Conservation (phyloP, 495 filamentous ascomycete genomes). For the Penicillium canariense region DNA sequence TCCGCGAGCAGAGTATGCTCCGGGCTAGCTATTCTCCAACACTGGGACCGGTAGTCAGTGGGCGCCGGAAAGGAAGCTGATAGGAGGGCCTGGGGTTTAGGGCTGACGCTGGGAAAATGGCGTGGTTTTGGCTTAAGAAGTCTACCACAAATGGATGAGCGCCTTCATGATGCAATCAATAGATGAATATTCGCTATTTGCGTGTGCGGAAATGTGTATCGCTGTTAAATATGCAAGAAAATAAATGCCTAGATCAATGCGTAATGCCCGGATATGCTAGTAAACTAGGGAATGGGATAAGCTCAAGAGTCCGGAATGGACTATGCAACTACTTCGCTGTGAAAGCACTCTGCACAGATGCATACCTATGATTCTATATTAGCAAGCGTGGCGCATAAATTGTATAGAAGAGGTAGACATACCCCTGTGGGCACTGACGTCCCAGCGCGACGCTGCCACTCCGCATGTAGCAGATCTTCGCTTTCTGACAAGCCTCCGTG, state of each 20-base stretch:
- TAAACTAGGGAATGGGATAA: not conserved
- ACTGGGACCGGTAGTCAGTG: not conserved
- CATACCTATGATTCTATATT: slow-evolving; percentile 19
- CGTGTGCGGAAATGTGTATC: not conserved
- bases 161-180: too few species aligned
- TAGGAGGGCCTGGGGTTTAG: not conserved
- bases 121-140: too few species aligned
- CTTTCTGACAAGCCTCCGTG: slow-evolving; percentile 45
- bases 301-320: not conserved
- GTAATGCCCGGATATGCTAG: not conserved
- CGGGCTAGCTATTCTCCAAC: too few species aligned
- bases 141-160: too few species aligned
- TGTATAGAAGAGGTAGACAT: slow-evolving; percentile 16
- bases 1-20: not conserved
- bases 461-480: slow-evolving; percentile 62
- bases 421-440: slow-evolving; percentile 50
- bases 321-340: not conserved
- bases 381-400: not conserved
- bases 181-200: too few species aligned
- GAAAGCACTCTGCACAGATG: slow-evolving; percentile 35
- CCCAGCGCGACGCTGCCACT: slow-evolving; percentile 54
- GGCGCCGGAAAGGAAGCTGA: not conserved
- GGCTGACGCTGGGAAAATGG: too few species aligned
- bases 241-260: not conserved
- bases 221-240: not conserved